phyloP scores from a whole-genome alignment of 495 filamentous ascomycete species.

The Hypoxylon trugodes region DNA sequence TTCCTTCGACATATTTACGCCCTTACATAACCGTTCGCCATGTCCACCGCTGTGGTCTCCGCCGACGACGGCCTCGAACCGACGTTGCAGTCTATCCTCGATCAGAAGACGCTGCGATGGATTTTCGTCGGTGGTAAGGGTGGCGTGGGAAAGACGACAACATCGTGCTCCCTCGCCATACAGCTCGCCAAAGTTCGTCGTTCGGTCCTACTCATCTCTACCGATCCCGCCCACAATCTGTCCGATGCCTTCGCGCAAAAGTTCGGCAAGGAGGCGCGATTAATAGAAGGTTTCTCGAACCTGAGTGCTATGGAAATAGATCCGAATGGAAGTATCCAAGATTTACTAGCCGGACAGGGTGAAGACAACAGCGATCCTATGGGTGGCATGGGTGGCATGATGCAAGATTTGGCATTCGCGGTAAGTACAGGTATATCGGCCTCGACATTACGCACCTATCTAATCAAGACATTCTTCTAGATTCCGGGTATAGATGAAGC shows the following conservation, averaged over 20 bases:
- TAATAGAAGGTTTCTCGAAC: constrained; percentile 91
- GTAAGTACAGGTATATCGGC: constrained; percentile 47
- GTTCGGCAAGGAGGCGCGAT: constrained; percentile 96
- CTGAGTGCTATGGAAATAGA: constrained; percentile 99
- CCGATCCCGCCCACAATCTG: constrained; percentile 97
- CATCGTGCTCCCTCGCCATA: constrained; percentile 96
- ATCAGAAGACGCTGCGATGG: constrained; percentile 95
- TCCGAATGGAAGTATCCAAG: constrained; percentile 97
- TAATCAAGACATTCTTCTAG: constrained; percentile 54
- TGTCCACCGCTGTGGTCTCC: constrained; percentile 73
- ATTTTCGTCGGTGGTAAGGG: constrained; percentile 99
- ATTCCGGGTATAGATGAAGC: constrained; percentile 99
- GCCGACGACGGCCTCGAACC: constrained; percentile 83
- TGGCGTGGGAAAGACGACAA: constrained; percentile 99
- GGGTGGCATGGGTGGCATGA: constrained; percentile 67
- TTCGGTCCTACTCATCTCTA: constrained; percentile 96
- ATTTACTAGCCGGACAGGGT: constrained; percentile 83
- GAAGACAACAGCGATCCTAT: constrained; percentile 71
- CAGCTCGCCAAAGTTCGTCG: constrained; percentile 96
- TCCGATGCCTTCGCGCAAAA: constrained; percentile 98
- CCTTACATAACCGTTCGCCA: constrained; percentile 31
- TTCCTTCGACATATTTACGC: background rate
- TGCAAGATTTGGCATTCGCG: constrained; percentile 72
- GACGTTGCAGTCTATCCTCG: constrained; percentile 90
- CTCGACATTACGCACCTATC: background rate